phyloP scores from a whole-genome alignment of 257 asterid genomes.

The Solanum dulcamara region DNA sequence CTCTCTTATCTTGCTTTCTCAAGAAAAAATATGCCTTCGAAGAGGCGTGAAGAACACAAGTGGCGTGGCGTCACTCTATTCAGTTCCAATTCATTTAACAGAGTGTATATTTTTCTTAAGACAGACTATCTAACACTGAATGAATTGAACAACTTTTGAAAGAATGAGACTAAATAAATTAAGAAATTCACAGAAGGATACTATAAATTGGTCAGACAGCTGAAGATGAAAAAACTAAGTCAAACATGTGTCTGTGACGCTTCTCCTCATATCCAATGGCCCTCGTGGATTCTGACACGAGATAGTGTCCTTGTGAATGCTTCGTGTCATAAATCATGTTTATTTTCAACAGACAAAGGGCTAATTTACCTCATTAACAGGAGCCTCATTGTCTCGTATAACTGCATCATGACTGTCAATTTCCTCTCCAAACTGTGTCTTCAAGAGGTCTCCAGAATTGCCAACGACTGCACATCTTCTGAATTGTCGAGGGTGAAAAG shows the following conservation, averaged over 20 bases:
- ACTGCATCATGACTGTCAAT: constrained; percentile 95
- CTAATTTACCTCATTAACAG: constrained; percentile 65
- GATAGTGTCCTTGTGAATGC: neutral
- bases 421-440: constrained; percentile 88
- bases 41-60: neutral
- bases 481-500: constrained; percentile 95
- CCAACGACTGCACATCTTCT: constrained; percentile 94
- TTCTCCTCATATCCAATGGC: neutral
- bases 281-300: neutral
- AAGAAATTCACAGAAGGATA: neutral
- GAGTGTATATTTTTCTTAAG: neutral
- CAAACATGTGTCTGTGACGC: neutral
- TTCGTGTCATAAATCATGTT: neutral
- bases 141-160: neutral
- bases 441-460: constrained; percentile 93
- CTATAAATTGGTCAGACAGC: neutral
- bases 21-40: neutral
- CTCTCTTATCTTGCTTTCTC: neutral
- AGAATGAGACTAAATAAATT: neutral
- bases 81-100: neutral
- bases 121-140: neutral
- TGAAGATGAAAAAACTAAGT: neutral
- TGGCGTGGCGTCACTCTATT: neutral
- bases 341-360: neutral
- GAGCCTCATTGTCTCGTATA: constrained; percentile 97